Base-by-base conservation (phyloP, 2,329 filamentous ascomycete species). In the Pseudohalonectria lignicola region DNA sequence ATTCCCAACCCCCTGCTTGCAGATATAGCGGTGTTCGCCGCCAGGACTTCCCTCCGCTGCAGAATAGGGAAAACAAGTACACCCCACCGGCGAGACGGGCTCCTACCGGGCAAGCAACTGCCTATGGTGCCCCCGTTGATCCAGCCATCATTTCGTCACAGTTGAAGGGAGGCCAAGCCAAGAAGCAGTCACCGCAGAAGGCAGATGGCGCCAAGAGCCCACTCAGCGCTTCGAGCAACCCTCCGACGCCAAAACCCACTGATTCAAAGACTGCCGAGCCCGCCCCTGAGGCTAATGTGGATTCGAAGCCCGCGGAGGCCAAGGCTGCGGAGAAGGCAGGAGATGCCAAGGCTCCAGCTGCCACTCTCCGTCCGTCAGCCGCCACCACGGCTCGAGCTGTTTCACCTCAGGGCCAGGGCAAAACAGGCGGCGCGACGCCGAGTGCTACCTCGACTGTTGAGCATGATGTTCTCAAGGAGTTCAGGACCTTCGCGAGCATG, bases 1-100 rank as follows among this genome's bases (percentile, higher is more conserved):
- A 15, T 36, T 42, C n/a, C n/a, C n/a, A n/a, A n/a, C n/a, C 13
- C 43, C 52, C 36, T 47, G 15, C 41, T 13, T 43, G 51, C 45
- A 86, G 82, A 55, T 96, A 96, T 62, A 95, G 88, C 53, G 90
- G 90, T 54, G 92, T 98, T 39, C 81, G 81, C 44, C 79, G 90
- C 46, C 70, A 75, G 45, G 79, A 84, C 39, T 82, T 82, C 49
- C 74, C 81, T 5, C 72, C 82, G n/a, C 67, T 93, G 23, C 54
- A 63, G 34, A 62, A 58, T 31, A 61, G 66, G 15, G 65, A 69
- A 47, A 75, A 74, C 59, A 90, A 86, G 59, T 98, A 98, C 57
- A 94, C 83, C 1, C 90, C 92, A 25, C 92, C 92, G 4, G 90
- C 86, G 15, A 76, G 86, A 57, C 78, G 92, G 49, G 82, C 88